These are phyloP conservation scores for Cucurbita moschata DNA, from an alignment of 306 rosid species.

Conservation along the genomic window DNA sequence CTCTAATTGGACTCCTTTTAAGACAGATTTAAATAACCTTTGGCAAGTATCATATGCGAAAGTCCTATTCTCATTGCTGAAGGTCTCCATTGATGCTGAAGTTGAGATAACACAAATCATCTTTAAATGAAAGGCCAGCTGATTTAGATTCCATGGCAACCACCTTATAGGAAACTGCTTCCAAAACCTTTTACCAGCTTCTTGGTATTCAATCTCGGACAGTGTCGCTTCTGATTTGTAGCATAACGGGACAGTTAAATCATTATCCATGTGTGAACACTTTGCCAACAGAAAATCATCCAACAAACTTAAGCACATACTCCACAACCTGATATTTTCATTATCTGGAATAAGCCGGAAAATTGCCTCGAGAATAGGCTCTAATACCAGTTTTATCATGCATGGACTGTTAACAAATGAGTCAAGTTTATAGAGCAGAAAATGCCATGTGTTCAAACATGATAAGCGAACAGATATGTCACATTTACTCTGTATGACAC, in stretches of 20 bases:
- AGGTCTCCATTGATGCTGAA: conserved; percentile 35
- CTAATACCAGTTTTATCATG: conserved; percentile 31
- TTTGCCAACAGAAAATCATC: conserved; percentile 42
- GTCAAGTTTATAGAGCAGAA: conserved; percentile 63
- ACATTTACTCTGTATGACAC: conserved; percentile 50
- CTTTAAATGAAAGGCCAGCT: conserved; percentile 48
- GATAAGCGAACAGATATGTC: conserved; percentile 52
- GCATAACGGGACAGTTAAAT: conserved; percentile 10
- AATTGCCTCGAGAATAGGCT: conserved; percentile 51
- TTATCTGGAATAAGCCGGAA: conserved; percentile 46
- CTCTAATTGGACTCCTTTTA: conserved; percentile 55
- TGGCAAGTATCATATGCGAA: conserved; percentile 33
- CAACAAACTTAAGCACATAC: conserved; percentile 40
- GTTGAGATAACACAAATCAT: conserved; percentile 30
- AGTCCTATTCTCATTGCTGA: conserved; percentile 31
- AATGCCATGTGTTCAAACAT: conserved; percentile 71
- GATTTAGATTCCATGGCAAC: conserved; percentile 64
- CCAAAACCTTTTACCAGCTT: conserved; percentile 36
- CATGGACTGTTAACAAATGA: conserved; percentile 35
- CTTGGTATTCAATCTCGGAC: conserved; percentile 15
- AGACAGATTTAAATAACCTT: conserved; percentile 41
- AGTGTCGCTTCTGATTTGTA: conserved; percentile 10
- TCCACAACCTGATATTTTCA: conserved; percentile 48
- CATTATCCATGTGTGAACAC: conserved; percentile 21
- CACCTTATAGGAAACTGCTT: conserved; percentile 46